Evolutionary conservation across 208 protist species (phyloP).

Genomic region (Leishmania arabica): DNA sequence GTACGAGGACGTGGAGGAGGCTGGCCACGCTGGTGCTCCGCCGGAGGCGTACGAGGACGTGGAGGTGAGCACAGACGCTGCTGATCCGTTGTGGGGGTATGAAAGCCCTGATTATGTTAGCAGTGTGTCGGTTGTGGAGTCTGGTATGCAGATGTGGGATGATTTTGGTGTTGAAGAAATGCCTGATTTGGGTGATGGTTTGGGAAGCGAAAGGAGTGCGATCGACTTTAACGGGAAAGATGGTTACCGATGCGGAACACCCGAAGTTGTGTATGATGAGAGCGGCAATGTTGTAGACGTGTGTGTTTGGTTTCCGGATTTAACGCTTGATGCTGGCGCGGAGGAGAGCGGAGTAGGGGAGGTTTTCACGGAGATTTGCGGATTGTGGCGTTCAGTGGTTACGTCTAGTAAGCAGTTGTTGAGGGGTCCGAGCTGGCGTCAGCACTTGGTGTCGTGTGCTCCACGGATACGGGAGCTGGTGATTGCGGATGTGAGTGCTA

Average conservation of each 20-base stretch:
- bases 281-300: not conserved
- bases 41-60: too few relatives aligned
- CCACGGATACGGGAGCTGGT: slow-evolving; percentile 16
- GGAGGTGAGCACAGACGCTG: not conserved
- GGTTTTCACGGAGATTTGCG: slow-evolving; percentile 12
- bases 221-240: fast-evolving
- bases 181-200: too few relatives aligned
- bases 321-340: slow-evolving; percentile 6
- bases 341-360: slow-evolving; percentile 1
- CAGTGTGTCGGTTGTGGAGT: too few relatives aligned
- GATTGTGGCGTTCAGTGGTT: slow-evolving; percentile 7
- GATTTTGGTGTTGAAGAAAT: not conserved
- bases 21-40: too few relatives aligned
- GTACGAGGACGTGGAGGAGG: too few relatives aligned
- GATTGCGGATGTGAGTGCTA: slow-evolving; percentile 21
- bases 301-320: slow-evolving; percentile 4
- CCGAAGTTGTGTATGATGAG: not conserved
- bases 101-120: too few relatives aligned
- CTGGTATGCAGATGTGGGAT: not conserved
- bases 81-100: not conserved
- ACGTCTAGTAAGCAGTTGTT: not conserved
- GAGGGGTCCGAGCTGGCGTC: slow-evolving; percentile 2
- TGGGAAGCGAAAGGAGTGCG: too few relatives aligned
- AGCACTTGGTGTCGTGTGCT: not conserved
- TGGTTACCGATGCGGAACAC: slow-evolving; percentile 3